Percentiles rank a stretch among this genome's conserved stretches.
Evolutionary conservation across 108 stramenopile genomes (phyloP).

Genomic region (Aurantiochytrium sp.): DNA sequence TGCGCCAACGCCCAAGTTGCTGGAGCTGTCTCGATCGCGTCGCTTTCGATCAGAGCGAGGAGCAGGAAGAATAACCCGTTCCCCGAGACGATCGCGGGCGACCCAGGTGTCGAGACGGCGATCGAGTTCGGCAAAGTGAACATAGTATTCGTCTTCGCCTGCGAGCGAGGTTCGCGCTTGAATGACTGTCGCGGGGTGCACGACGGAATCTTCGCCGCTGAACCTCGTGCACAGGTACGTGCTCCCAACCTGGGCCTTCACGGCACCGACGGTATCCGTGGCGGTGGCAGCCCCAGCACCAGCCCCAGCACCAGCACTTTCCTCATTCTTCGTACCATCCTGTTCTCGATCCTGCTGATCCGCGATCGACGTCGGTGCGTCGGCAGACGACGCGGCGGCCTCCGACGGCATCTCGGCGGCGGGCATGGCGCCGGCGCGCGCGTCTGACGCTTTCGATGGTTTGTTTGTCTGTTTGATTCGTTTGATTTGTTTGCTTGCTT

Average conservation of each 20-base stretch:
- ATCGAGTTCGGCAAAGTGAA: slow-evolving; percentile 93
- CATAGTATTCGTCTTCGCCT: slow-evolving; percentile 63
- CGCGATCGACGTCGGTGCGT: no score
- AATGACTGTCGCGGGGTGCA: neutral
- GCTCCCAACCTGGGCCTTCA: neutral
- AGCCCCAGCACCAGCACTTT: no score
- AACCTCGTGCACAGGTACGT: neutral
- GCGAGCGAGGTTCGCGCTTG: neutral
- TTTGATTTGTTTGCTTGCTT: no score
- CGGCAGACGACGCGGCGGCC: no score
- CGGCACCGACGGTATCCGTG: neutral
- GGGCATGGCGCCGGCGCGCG: no score
- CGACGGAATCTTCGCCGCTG: neutral
- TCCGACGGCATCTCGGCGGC: no score
- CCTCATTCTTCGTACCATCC: no score
- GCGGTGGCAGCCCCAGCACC: no score
- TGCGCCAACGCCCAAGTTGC: neutral
- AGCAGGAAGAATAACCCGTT: neutral
- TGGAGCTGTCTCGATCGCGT: neutral
- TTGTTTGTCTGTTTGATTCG: no score
- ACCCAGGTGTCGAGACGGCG: slow-evolving; percentile 99
- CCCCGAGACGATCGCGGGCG: neutral
- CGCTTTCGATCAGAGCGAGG: neutral
- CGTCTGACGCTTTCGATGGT: no score
- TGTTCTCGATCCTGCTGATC: no score